These are phyloP conservation scores for Aphanoascus verrucosus DNA, from an alignment of 2,329 filamentous ascomycete species.

Conservation along the genomic window DNA sequence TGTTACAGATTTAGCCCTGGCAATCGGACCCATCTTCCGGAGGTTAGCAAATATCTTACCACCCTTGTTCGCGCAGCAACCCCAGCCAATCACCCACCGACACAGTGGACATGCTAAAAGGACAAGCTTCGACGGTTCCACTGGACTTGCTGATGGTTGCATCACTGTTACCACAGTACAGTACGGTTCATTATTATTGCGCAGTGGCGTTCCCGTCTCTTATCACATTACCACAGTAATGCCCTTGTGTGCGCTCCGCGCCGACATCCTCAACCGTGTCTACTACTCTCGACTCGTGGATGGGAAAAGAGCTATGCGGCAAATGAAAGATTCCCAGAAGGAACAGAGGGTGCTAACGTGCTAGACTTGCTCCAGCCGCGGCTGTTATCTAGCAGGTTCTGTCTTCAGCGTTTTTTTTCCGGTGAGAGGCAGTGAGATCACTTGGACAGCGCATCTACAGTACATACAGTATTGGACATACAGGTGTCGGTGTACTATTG, in stretches of 20 bases:
- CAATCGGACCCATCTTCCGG: slow-evolving; percentile 4
- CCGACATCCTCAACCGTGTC: neutral
- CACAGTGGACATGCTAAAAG: slow-evolving; percentile 7
- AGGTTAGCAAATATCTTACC: neutral
- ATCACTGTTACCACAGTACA: slow-evolving; percentile 2
- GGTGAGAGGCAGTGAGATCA: neutral
- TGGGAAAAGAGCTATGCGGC: neutral
- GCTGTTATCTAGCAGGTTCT: neutral
- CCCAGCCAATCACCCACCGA: slow-evolving; percentile 4
- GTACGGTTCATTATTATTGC: neutral
- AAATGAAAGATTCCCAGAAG: neutral
- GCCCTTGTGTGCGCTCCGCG: neutral
- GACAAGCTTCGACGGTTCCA: slow-evolving; percentile 9
- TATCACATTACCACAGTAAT: neutral
- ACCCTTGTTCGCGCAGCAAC: neutral
- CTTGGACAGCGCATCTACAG: neutral
- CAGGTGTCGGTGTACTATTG: slow-evolving; percentile 6
- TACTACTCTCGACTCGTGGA: neutral
- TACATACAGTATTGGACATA: neutral
- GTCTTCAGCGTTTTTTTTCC: neutral
- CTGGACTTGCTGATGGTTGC: slow-evolving; percentile 4
- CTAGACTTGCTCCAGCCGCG: no score
- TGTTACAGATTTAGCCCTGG: slow-evolving; percentile 5
- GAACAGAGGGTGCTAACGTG: neutral
- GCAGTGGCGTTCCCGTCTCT: neutral